Conservation (phyloP, 2,329 filamentous ascomycete species). For the Aspergillus quadrilineatus region DNA sequence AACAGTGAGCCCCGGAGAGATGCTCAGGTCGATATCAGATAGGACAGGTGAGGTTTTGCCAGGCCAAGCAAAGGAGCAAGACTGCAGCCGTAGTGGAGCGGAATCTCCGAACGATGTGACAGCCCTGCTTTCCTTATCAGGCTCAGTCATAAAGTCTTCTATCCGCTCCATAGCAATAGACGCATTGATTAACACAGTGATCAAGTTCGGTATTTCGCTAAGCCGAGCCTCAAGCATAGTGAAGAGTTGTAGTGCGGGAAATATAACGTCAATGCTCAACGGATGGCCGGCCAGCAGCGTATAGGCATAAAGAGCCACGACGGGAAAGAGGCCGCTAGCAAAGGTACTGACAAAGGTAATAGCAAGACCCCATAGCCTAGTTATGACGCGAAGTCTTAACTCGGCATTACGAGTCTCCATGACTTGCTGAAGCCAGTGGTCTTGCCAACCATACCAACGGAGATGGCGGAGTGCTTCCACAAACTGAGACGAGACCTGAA, state of each 20-base stretch:
- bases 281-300: slow-evolving; percentile 67
- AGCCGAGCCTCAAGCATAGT: slow-evolving; percentile 70
- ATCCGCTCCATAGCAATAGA: slow-evolving; percentile 79
- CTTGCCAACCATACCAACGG: slow-evolving; percentile 80
- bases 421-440: slow-evolving; percentile 68
- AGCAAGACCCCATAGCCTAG: slow-evolving; percentile 60
- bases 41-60: slow-evolving; percentile 60
- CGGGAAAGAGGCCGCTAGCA: slow-evolving; percentile 72
- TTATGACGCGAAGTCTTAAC: slow-evolving; percentile 63
- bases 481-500: slow-evolving; percentile 80
- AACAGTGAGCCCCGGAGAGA: slow-evolving; percentile 59
- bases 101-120: slow-evolving; percentile 28
- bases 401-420: slow-evolving; percentile 68
- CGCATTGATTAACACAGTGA: slow-evolving; percentile 76
- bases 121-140: slow-evolving; percentile 70
- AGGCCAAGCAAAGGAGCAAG: slow-evolving; percentile 78
- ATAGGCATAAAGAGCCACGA: slow-evolving; percentile 78
- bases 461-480: slow-evolving; percentile 81
- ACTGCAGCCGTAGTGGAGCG: slow-evolving; percentile 46
- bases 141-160: slow-evolving; percentile 82
- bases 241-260: slow-evolving; percentile 82
- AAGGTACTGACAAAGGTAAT: slow-evolving; percentile 70
- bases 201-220: slow-evolving; percentile 70
- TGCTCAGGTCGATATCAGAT: slow-evolving; percentile 53
- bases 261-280: slow-evolving; percentile 77